phyloP scores from a whole-genome alignment of 129 eudicot genomes.

The Solidago caesia region DNA sequence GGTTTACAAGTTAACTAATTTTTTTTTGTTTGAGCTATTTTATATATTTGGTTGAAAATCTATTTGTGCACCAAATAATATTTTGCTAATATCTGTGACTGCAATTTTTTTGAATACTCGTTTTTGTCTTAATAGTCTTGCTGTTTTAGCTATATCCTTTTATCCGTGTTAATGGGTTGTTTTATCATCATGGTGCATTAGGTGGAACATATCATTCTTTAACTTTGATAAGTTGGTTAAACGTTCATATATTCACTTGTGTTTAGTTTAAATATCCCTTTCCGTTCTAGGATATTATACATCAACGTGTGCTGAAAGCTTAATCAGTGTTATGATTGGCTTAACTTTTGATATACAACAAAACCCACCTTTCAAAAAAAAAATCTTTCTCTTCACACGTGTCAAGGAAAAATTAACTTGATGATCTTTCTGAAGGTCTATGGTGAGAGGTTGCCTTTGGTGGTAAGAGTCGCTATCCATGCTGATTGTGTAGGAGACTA shows the following conservation, averaged over 20 bases:
- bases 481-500: conserved; percentile 63
- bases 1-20: conserved; percentile 39
- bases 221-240: neutral
- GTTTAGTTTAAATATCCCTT: neutral
- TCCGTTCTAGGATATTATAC: conserved; percentile 4
- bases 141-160: conserved; percentile 9
- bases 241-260: conserved; percentile 6
- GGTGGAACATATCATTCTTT: conserved; percentile 4
- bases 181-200: conserved; percentile 11
- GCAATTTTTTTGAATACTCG: neutral
- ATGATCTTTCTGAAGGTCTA: conserved; percentile 81
- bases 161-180: neutral
- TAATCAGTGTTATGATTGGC: conserved; percentile 21
- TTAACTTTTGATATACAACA: neutral
- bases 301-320: conserved; percentile 21
- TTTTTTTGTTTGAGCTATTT: neutral
- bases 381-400: conserved; percentile 28
- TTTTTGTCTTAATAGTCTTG: conserved; percentile 7
- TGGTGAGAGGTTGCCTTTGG: conserved; percentile 94
- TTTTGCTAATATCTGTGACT: neutral
- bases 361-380: neutral
- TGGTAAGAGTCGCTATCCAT: conserved; percentile 64
- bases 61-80: neutral
- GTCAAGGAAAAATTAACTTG: conserved; percentile 58
- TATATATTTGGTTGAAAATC: conserved; percentile 1